Conservation (phyloP, 202 grass and related monocot species). For the Zizania palustris region DNA sequence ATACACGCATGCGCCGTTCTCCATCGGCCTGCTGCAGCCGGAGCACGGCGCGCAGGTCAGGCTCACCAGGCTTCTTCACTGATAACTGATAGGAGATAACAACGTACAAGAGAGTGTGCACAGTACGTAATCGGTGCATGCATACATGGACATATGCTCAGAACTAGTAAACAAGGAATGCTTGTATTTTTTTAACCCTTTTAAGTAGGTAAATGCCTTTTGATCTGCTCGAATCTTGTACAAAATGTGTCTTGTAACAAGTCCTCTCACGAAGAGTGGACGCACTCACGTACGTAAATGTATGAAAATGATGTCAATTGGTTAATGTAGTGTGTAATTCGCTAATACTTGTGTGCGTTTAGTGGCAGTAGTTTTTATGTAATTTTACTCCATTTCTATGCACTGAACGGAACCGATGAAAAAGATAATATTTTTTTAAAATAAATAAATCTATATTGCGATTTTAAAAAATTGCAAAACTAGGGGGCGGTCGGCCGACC, state of each 20-base stretch:
- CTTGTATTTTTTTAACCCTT: background rate
- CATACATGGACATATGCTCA: background rate
- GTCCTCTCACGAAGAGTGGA: background rate
- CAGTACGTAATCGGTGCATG: background rate
- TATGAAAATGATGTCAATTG: background rate
- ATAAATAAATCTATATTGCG: no score
- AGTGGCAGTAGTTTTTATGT: background rate
- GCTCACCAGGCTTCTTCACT: slow-evolving; percentile 48
- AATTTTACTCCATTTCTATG: no score
- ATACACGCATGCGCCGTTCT: slow-evolving; percentile 69
- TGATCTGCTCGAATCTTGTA: background rate
- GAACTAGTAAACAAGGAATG: background rate
- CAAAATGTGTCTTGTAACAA: background rate
- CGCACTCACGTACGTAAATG: background rate
- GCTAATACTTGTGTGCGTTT: background rate
- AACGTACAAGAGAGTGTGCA: background rate
- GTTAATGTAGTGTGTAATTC: background rate
- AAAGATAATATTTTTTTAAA: no score
- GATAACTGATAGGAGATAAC: background rate
- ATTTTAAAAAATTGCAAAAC: no score
- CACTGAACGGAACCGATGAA: no score
- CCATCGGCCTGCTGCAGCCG: slow-evolving; percentile 51
- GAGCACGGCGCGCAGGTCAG: slow-evolving; percentile 68
- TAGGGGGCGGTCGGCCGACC: no score
- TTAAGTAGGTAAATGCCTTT: background rate